Evolutionary conservation across 148 eudicot genomes (phyloP), one percentile per base, ranked within the genome.

Genomic region (Rhododendron griersonianum): DNA sequence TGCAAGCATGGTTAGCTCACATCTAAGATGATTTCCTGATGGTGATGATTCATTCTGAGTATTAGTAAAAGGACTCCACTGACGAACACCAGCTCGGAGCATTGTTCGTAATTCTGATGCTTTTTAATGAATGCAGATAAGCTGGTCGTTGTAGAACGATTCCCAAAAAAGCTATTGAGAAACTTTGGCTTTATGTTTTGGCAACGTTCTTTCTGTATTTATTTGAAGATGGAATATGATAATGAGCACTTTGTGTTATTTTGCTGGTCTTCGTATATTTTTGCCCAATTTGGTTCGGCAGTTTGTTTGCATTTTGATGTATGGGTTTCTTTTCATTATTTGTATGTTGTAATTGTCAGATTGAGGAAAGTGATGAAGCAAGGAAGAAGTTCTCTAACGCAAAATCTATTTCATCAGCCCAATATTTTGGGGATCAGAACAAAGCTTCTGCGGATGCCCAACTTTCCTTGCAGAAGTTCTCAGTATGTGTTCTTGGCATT

Each of bases 311-410:
- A 28, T 14, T 33, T 88, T 78, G 23, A 80, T 73, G 15, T 11
- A 16, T 8, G 11, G 63, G 59, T 57, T 30, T 81, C 80, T 74
- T 1, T 77, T 75, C 28, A 50, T 30, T 82, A 19, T 50, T 69
- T 80, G 13, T 18, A 78, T 87, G 50, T 33, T 78, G 61, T 53
- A 37, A 35, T 61, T 84, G 44, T 82, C 94, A 95, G 99, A 85
- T 93, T 84, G 94, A 94, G 91, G 99, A 97, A 91, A 93, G 95
- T 81, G 98, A 93, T 81, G 99, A 97, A 86, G 99, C 99, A 25
- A 93, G 99, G 90, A 95, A 94, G 89, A 97, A 97, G 88, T 97
- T 97, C 90, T 91, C 98, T 21, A 95, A 95, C 87, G 99, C 99
- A 28, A 97, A 97, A 90, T 94, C 99, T 11, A 97, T 97, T 85